Conservation (phyloP, 805 yeast species). For the Metschnikowia baotianmanensis region DNA sequence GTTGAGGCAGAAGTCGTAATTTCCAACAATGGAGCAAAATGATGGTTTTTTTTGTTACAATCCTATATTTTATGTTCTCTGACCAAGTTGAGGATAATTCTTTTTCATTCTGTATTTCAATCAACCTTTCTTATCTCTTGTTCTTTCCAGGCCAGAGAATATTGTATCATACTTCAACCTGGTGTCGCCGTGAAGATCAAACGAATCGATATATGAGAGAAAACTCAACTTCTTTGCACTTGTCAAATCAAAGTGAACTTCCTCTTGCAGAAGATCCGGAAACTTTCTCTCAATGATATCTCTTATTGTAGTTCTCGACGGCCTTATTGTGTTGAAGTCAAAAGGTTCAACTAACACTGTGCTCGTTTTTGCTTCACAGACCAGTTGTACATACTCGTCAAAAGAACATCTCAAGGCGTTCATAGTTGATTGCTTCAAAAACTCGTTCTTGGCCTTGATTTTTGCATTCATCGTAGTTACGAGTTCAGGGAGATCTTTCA, state of each 20-base stretch:
- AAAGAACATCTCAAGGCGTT: not conserved
- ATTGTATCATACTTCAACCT: constrained; percentile 1
- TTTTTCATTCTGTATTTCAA: not conserved
- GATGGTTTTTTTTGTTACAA: not conserved
- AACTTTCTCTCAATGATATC: not conserved
- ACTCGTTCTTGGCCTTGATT: constrained; percentile 1
- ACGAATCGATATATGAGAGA: not conserved
- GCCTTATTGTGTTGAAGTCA: constrained; percentile 8
- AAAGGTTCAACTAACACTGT: constrained; percentile 6
- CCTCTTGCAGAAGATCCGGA: not conserved
- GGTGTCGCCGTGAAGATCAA: constrained; percentile 6
- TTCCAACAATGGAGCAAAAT: not conserved
- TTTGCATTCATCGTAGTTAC: constrained; percentile 8
- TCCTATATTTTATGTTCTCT: no score
- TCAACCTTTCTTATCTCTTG: not conserved
- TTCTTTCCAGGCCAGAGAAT: not conserved
- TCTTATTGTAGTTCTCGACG: constrained; percentile 2
- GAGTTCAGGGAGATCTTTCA: constrained; percentile 5
- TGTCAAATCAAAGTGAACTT: constrained; percentile 1
- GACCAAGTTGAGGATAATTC: no score
- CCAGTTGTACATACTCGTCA: constrained; percentile 1
- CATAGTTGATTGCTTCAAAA: not conserved
- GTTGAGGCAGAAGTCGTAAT: not conserved
- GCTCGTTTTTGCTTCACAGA: not conserved
- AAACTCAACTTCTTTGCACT: constrained; percentile 1